Evolutionary conservation across 164 flowering plant species (phyloP).

Genomic region (Umbilicus rupestris): DNA sequence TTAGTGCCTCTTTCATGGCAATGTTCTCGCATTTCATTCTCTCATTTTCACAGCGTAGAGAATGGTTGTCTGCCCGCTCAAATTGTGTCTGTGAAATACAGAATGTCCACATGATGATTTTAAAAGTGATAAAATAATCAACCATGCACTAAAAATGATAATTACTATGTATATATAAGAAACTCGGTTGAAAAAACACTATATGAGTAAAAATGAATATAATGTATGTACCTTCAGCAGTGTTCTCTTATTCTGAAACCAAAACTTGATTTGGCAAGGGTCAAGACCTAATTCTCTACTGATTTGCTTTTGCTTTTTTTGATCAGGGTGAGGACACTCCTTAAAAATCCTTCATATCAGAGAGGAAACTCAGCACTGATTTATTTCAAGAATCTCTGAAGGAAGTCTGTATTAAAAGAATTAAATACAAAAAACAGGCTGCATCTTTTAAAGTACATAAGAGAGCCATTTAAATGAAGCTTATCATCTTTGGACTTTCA

Average conservation of each 20-base stretch:
- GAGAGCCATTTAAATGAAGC: too few relatives aligned
- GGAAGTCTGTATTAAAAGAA: too few relatives aligned
- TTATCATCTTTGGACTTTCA: too few relatives aligned
- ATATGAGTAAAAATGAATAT: background rate
- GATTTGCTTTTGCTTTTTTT: constrained; percentile 26
- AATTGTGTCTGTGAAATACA: constrained; percentile 21
- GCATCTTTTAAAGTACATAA: too few relatives aligned
- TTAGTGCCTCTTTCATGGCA: constrained; percentile 23
- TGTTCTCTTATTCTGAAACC: constrained; percentile 57
- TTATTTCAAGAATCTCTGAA: too few relatives aligned
- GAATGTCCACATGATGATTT: background rate
- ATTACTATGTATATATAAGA: background rate
- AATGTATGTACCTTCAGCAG: constrained; percentile 27
- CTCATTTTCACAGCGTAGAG: constrained; percentile 27
- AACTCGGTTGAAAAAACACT: background rate
- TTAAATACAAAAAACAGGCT: too few relatives aligned
- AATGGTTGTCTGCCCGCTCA: constrained; percentile 24
- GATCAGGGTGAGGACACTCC: constrained; percentile 40
- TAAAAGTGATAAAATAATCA: too few relatives aligned
- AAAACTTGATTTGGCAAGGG: constrained; percentile 39
- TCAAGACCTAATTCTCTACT: constrained; percentile 37
- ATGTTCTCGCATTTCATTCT: constrained; percentile 25
- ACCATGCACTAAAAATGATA: too few relatives aligned
- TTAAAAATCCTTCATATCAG: constrained; percentile 27
- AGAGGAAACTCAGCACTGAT: background rate